phyloP scores from a whole-genome alignment of 257 asterid species.

The Haberlea rhodopensis region DNA sequence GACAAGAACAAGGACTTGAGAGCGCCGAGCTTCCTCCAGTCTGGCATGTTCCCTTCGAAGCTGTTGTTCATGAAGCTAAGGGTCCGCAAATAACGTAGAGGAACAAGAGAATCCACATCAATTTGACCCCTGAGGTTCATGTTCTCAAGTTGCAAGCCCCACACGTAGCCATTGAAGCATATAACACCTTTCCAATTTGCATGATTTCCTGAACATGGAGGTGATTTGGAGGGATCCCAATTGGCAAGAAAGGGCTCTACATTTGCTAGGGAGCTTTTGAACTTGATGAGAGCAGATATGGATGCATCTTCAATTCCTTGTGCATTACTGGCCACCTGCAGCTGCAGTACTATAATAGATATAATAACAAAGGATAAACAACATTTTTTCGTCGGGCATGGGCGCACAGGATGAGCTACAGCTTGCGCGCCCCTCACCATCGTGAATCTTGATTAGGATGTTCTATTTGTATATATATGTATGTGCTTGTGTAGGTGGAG shows the following conservation, averaged over 20 bases:
- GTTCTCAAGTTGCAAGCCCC: slow-evolving; percentile 80
- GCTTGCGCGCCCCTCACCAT: slow-evolving; percentile 64
- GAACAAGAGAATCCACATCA: slow-evolving; percentile 55
- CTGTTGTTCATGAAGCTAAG: slow-evolving; percentile 69
- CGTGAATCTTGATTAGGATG: slow-evolving; percentile 23
- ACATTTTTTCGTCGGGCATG: slow-evolving; percentile 24
- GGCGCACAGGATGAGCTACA: slow-evolving; percentile 48
- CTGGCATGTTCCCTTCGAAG: slow-evolving; percentile 80
- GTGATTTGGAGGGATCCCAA: slow-evolving; percentile 45
- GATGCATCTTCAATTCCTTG: slow-evolving; percentile 30
- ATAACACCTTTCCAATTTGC: slow-evolving; percentile 72
- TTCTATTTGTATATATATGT: not conserved
- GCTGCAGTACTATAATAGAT: not conserved
- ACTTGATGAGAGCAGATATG: slow-evolving; percentile 41
- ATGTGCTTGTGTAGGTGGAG: not conserved
- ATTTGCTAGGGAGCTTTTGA: slow-evolving; percentile 51
- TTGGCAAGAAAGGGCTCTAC: slow-evolving; percentile 42
- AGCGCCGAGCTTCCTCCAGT: slow-evolving; percentile 75
- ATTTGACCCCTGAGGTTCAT: slow-evolving; percentile 69
- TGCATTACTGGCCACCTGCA: not conserved
- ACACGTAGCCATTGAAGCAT: slow-evolving; percentile 61
- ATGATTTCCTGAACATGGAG: slow-evolving; percentile 53
- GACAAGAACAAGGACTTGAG: slow-evolving; percentile 69
- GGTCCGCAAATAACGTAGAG: slow-evolving; percentile 49
- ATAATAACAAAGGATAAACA: not conserved